These are phyloP conservation scores for Neospermospora avenae DNA, from an alignment of 2,329 filamentous ascomycete species.

Conservation along the genomic window DNA sequence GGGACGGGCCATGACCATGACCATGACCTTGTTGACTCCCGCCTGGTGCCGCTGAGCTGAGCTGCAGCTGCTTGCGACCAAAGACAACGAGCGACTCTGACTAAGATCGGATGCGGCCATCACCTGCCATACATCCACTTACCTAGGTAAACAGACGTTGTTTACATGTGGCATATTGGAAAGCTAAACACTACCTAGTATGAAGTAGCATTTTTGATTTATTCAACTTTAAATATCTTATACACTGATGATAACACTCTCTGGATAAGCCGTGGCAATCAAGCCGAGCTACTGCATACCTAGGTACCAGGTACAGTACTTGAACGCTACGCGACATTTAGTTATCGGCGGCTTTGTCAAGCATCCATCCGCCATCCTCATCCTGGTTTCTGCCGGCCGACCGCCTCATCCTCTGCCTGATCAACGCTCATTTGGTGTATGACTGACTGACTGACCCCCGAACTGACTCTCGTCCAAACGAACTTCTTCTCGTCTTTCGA, in stretches of 20 bases:
- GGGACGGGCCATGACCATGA: too few species aligned
- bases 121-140: neutral
- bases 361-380: neutral
- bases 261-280: conserved; percentile 1
- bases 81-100: neutral
- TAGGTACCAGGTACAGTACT: too few species aligned
- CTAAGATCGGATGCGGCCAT: neutral
- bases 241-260: neutral
- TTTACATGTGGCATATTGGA: neutral
- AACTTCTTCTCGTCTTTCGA: neutral
- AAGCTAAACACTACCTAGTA: neutral
- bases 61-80: conserved; percentile 1
- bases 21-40: neutral
- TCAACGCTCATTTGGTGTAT: neutral
- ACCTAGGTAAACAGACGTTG: neutral
- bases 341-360: conserved; percentile 10
- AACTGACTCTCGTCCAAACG: neutral
- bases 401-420: conserved; percentile 8
- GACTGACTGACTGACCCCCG: neutral
- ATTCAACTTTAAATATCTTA: neutral
- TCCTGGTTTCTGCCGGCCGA: conserved; percentile 4
- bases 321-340: neutral
- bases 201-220: neutral
- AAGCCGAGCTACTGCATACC: neutral
- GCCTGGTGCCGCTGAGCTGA: too few species aligned